Evolutionary conservation across 805 yeast species (phyloP), one percentile per base, ranked within the genome.

Genomic region (Pachysolen tannophilus): DNA sequence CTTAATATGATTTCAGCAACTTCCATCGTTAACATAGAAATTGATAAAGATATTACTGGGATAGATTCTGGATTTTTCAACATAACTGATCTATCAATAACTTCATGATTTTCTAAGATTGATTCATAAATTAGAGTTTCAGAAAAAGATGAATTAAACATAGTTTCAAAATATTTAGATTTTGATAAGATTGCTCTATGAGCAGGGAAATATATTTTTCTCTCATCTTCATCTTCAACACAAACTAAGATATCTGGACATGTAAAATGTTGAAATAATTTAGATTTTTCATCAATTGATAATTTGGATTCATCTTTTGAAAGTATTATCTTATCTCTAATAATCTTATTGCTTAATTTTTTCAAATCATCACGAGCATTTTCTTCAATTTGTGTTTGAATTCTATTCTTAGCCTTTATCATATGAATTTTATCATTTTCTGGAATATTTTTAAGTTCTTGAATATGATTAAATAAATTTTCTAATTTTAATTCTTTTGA

Each of bases 181-280:
- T 87, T 56, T 5, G 67, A 53, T 17, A 83, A 49, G 32, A 82
- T 67, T 1, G 82, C 66, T 28, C 77, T 61, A 52, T 83, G 83
- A 5, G 67, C 75, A 1, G 90, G 88, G 47, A 74, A 82, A 39
- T 63, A 65, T 0, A 52, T 47, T 32, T 50, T 28, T 4, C 25
- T 32, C 6, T 27, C 28, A 20, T 43, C 35, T 17, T 59, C 47
- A 8, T 45, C 32, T 5, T 43, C 42, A 6, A 65, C 63, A 1
- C 63, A 46, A 1, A 77, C 32, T 2, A 73, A 58, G 1, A 71
- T 46, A 53, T 79, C 85, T 0, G 82, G 73, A 28, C 41, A 54
- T 7, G 53, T 47, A 2, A 32, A n/a, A n/a, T 32, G 4, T 20
- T 15, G 3, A 45, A 58, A 39, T 9, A 65, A 38, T 6, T 43